Evolutionary conservation across 2,329 filamentous ascomycete genomes (phyloP), one percentile per base, ranked within the genome.

Genomic region (Rhinocladiella similis): DNA sequence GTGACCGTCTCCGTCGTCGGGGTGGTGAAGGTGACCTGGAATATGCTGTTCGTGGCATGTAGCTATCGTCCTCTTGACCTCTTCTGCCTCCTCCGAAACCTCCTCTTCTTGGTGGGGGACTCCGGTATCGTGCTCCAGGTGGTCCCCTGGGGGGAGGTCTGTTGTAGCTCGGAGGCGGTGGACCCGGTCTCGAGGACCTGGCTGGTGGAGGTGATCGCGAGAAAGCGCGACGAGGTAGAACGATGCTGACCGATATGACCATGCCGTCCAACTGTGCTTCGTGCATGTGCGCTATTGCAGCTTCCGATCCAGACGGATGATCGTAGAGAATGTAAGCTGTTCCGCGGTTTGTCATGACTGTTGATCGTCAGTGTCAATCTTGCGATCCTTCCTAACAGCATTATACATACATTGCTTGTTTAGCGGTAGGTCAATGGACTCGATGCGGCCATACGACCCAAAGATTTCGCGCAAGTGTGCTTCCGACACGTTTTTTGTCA

Each of bases 251-350:
- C 67, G 88, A 88, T 68, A 97, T 86, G 38, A 85, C 80, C 19
- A 87, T 84, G 50, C 91, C 91, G 72, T 97, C 92, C 25, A 96
- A 77, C 69, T 96, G 90, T n/a, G 90, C 91, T 75, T 99, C 94
- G 73, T 99, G 94, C 94, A 99, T 97, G 70, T 96, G 90, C 16
- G 92, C 85, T 65, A 97, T 95, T 25, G 94, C 94, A 13, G 85
- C 80, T 73, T 97, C 91, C 20, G 94, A 93, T 62, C 93, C 88
- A 48, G 83, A 79, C 62, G 91, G 84, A 63, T 88, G 81, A 52
- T 85, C 79, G 73, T 88, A 99, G 41, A 96, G 80, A 61, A 97
- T 91, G 72, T 97, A 97, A 29, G 93, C 94, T 25, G 91, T 96
- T 46, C 94, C 93, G 55, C 93, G 87, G 68, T 97, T 97, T 52